These are phyloP conservation scores for Monascus ruber DNA, from an alignment of 2,329 filamentous ascomycete species.

Conservation along the genomic window DNA sequence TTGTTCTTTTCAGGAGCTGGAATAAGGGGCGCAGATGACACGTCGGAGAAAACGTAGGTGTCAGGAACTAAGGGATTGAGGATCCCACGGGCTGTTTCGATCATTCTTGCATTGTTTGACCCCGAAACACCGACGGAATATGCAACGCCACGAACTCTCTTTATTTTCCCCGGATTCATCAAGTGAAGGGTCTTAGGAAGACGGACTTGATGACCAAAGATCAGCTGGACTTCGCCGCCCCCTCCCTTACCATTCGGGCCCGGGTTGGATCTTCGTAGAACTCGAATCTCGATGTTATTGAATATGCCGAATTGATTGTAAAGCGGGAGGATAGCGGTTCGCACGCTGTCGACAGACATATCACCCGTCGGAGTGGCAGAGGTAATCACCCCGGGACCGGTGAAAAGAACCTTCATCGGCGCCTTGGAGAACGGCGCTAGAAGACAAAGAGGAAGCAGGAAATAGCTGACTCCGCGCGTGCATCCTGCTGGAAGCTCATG, in stretches of 20 bases:
- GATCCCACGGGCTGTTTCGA: conserved; percentile 75
- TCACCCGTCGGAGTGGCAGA: conserved; percentile 73
- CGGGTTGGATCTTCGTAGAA: conserved; percentile 68
- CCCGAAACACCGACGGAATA: conserved; percentile 87
- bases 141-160: conserved; percentile 81
- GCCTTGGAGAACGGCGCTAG: conserved; percentile 88
- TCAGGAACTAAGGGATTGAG: conserved; percentile 78
- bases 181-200: conserved; percentile 90
- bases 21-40: conserved; percentile 48
- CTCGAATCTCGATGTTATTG: conserved; percentile 71
- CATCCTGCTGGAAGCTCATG: conserved; percentile 70
- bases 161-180: conserved; percentile 70
- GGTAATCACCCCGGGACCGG: conserved; percentile 86
- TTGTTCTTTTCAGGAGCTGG: conserved; percentile 60
- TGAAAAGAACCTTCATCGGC: conserved; percentile 80
- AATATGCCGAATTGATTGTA: conserved; percentile 86
- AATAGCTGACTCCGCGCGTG: conserved; percentile 77
- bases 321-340: conserved; percentile 81
- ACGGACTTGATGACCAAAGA: conserved; percentile 86
- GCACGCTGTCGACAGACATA: conserved; percentile 82
- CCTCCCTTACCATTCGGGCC: conserved; percentile 66
- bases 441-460: conserved; percentile 76
- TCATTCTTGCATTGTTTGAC: conserved; percentile 91
- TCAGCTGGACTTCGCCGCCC: conserved; percentile 82
- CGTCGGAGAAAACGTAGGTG: conserved; percentile 73